Conservation (phyloP, 2,329 filamentous ascomycete species). For the Alternaria triticina region DNA sequence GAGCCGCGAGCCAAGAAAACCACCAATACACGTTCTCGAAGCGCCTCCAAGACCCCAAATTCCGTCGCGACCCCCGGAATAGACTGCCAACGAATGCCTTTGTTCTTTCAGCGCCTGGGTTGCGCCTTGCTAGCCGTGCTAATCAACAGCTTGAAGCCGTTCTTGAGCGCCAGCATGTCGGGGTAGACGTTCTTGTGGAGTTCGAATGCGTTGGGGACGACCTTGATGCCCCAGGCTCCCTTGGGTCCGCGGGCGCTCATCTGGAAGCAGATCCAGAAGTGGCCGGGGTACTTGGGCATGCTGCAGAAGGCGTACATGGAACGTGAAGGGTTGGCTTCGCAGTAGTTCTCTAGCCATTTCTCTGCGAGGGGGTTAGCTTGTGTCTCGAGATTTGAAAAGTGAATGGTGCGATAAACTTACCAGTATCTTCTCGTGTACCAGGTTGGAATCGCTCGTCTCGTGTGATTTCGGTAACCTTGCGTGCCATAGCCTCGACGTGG, state of each 20-base stretch:
- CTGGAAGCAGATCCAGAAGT: constrained; percentile 97
- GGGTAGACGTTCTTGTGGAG: constrained; percentile 88
- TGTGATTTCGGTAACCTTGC: constrained; percentile 96
- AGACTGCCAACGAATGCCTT: not conserved
- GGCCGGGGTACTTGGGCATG: constrained; percentile 87
- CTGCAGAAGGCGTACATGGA: constrained; percentile 96
- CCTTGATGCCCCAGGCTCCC: constrained; percentile 82
- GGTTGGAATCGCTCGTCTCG: constrained; percentile 92
- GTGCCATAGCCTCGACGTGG: constrained; percentile 96
- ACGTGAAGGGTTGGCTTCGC: constrained; percentile 91
- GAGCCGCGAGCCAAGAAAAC: not conserved
- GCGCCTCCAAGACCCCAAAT: not conserved
- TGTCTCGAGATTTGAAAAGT: too few species aligned
- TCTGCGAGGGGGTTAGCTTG: constrained; percentile 60
- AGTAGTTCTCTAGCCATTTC: constrained; percentile 94
- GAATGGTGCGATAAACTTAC: constrained; percentile 62
- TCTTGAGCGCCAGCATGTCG: constrained; percentile 93
- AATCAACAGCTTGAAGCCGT: constrained; percentile 92
- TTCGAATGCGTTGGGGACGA: constrained; percentile 93
- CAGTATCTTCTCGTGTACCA: constrained; percentile 78
- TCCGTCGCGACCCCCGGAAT: not conserved
- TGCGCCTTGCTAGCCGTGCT: constrained; percentile 20
- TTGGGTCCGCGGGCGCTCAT: constrained; percentile 76
- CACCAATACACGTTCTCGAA: not conserved
- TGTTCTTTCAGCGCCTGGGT: constrained; percentile 5